Conservation (phyloP, 768 basidiomycete species). For the Termitomyces eurrhizus region DNA sequence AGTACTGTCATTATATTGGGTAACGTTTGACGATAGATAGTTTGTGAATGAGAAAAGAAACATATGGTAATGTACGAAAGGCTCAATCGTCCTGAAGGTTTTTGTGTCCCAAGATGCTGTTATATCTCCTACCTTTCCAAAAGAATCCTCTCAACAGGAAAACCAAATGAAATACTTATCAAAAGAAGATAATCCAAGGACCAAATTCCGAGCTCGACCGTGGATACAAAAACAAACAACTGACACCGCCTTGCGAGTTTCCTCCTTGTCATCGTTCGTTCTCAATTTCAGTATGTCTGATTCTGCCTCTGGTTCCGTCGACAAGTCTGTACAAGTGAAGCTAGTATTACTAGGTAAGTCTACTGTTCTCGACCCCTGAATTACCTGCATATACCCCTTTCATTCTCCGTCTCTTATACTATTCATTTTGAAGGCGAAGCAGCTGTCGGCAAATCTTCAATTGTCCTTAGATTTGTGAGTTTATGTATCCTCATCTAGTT, state of each 20-base stretch:
- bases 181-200: too few relatives aligned
- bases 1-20: conserved; percentile 17
- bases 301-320: conserved; percentile 65
- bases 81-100: neutral
- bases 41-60: neutral
- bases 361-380: conserved; percentile 5
- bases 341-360: conserved; percentile 87
- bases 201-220: neutral
- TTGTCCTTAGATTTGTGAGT: conserved; percentile 93
- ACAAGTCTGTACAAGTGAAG: conserved; percentile 97
- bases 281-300: conserved; percentile 57
- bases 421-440: conserved; percentile 73
- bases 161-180: too few relatives aligned
- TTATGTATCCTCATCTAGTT: neutral
- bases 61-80: neutral
- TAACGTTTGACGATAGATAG: neutral
- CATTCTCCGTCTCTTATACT: conserved; percentile 5
- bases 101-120: neutral
- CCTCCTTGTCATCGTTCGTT: conserved; percentile 10
- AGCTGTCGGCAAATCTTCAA: conserved; percentile 98
- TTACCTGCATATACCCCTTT: neutral
- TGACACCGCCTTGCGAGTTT: conserved; percentile 2
- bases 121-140: neutral
- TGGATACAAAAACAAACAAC: conserved; percentile 17
- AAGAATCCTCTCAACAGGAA: too few relatives aligned